A percentile compares a stretch with the other conserved stretches of the same genome.
These are phyloP conservation scores for Penicillium turbatum DNA, from an alignment of 495 filamentous ascomycete species.

Conservation along the genomic window DNA sequence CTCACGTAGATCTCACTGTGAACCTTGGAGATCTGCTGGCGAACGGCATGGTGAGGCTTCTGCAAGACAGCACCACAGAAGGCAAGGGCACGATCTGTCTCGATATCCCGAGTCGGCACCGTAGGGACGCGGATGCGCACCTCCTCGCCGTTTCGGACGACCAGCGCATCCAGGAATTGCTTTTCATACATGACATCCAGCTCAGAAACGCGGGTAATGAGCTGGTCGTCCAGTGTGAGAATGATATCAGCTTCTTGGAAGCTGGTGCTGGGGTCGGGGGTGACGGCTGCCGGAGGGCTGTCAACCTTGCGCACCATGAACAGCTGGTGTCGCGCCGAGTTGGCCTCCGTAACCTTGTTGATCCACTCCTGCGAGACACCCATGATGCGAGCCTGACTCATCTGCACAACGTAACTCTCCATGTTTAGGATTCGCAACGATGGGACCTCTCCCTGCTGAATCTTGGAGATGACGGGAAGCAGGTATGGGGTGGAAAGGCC, in stretches of 20 bases:
- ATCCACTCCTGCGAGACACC: conserved; percentile 96
- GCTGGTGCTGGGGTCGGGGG: conserved; percentile 27
- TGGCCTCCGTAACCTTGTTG: conserved; percentile 74
- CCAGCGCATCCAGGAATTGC: conserved; percentile 73
- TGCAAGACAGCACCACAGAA: conserved; percentile 96
- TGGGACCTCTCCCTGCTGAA: conserved; percentile 73
- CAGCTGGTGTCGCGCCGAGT: conserved; percentile 87
- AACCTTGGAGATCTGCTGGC: conserved; percentile 95
- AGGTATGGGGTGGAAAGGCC: conserved; percentile 86
- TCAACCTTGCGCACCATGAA: conserved; percentile 98
- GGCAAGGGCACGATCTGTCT: conserved; percentile 84
- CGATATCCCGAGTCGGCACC: conserved; percentile 81
- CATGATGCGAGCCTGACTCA: conserved; percentile 98
- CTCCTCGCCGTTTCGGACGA: conserved; percentile 83
- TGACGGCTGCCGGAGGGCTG: conserved; percentile 52
- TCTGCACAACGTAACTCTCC: conserved; percentile 91
- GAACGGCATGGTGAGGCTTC: conserved; percentile 89
- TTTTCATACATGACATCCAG: conserved; percentile 96
- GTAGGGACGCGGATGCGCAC: conserved; percentile 76
- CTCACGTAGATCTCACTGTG: conserved; percentile 97
- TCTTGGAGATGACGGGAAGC: conserved; percentile 76
- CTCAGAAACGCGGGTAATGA: conserved; percentile 89
- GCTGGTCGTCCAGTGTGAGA: conserved; percentile 80
- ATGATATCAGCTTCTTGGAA: conserved; percentile 92
- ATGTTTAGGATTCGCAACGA: conserved; percentile 85